These are phyloP conservation scores for Podaxis sp. DNA, from an alignment of 768 basidiomycete genomes.

Conservation along the genomic window DNA sequence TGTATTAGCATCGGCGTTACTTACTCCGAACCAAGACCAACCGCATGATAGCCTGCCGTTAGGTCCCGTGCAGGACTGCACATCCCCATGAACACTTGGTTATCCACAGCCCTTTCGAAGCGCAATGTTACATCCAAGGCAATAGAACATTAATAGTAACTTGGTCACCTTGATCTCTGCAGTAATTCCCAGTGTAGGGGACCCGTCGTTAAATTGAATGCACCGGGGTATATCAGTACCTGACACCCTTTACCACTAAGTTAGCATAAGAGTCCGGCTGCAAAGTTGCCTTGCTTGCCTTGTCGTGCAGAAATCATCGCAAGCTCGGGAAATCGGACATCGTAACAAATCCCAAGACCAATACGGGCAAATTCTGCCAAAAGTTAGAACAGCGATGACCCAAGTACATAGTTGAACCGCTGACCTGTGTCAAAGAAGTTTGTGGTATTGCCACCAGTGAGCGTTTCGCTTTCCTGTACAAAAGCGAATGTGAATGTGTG, in stretches of 20 bases:
- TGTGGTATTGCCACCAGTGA: slow-evolving; percentile 71
- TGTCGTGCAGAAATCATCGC: slow-evolving; percentile 87
- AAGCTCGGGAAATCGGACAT: slow-evolving; percentile 92
- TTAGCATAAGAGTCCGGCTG: neutral
- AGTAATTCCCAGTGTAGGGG: slow-evolving; percentile 96
- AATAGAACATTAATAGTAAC: slow-evolving; percentile 19
- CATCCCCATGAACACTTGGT: slow-evolving; percentile 96
- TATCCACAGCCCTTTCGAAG: slow-evolving; percentile 71
- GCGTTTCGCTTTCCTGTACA: slow-evolving; percentile 79
- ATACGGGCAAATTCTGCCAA: slow-evolving; percentile 89
- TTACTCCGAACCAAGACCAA: slow-evolving; percentile 34
- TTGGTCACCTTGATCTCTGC: slow-evolving; percentile 72
- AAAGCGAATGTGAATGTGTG: slow-evolving; percentile 8
- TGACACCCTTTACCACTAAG: slow-evolving; percentile 62
- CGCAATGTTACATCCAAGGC: neutral
- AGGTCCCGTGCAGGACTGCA: slow-evolving; percentile 91
- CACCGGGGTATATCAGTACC: slow-evolving; percentile 87
- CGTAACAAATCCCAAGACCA: slow-evolving; percentile 96
- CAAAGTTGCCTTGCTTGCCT: slow-evolving; percentile 44
- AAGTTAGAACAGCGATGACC: neutral
- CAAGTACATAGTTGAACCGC: slow-evolving; percentile 3
- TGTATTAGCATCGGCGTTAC: slow-evolving; percentile 4
- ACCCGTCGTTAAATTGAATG: slow-evolving; percentile 95
- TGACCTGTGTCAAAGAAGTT: slow-evolving; percentile 89
- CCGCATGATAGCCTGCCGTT: slow-evolving; percentile 84